These are phyloP conservation scores for Phoma sp. DNA, from an alignment of 2,329 filamentous ascomycete species.

Conservation along the genomic window DNA sequence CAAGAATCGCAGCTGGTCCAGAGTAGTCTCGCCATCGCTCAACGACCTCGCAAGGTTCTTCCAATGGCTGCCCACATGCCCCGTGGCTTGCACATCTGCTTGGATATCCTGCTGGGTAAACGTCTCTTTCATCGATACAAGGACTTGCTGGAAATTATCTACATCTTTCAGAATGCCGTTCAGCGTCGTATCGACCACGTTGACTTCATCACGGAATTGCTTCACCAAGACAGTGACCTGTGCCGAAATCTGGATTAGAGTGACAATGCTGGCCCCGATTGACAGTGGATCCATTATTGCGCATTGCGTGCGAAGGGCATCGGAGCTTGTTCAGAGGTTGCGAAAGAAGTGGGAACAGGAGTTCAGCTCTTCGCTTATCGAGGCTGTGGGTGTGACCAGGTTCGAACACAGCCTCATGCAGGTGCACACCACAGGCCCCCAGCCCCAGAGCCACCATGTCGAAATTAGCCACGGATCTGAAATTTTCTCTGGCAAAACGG, in stretches of 20 bases:
- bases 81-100: constrained; percentile 22
- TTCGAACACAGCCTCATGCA: constrained; percentile 13
- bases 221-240: constrained; percentile 23
- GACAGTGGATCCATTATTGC: constrained; percentile 25
- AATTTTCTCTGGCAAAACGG: not conserved
- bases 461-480: not conserved
- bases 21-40: constrained; percentile 26
- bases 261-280: constrained; percentile 25
- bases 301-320: constrained; percentile 8
- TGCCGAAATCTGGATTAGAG: constrained; percentile 25
- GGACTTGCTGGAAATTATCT: constrained; percentile 25
- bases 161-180: constrained; percentile 29
- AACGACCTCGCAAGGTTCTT: constrained; percentile 30
- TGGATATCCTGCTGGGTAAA: constrained; percentile 28
- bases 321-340: not conserved
- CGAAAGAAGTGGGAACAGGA: constrained; percentile 1
- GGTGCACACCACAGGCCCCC: constrained; percentile 9
- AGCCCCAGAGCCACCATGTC: not conserved
- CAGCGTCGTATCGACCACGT: constrained; percentile 28
- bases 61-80: constrained; percentile 31
- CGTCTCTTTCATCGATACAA: constrained; percentile 33
- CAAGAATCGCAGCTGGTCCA: constrained; percentile 21
- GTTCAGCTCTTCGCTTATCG: constrained; percentile 13
- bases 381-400: constrained; percentile 15
- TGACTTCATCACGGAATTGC: constrained; percentile 28